Evolutionary conservation across 163 green algal genomes (phyloP).

Genomic region (Scenedesmus sp.): DNA sequence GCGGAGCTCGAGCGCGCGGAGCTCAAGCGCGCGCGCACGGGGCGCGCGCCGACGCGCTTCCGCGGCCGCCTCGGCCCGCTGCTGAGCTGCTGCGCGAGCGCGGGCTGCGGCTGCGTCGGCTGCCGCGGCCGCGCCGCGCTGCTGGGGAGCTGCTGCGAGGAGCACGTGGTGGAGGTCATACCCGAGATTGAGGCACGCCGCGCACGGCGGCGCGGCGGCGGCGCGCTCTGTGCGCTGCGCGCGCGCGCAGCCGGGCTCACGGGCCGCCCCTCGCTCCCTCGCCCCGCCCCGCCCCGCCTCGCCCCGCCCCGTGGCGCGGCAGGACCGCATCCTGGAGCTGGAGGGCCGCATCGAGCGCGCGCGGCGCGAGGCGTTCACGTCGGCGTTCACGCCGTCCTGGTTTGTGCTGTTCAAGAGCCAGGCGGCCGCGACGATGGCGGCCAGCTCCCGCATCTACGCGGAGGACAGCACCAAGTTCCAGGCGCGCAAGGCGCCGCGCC

Average conservation of each 20-base stretch:
- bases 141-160: background rate
- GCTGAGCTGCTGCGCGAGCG: background rate
- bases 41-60: background rate
- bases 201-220: no score
- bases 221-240: no score
- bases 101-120: background rate
- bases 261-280: background rate
- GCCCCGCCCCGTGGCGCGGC: background rate
- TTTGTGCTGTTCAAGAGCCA: constrained; percentile 71
- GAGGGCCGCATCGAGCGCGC: constrained; percentile 47
- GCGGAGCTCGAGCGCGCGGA: constrained; percentile 15
- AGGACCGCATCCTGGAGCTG: constrained; percentile 40
- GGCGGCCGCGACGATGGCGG: constrained; percentile 56
- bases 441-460: constrained; percentile 65
- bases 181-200: constrained; percentile 21
- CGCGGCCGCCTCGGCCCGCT: background rate
- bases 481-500: constrained; percentile 22
- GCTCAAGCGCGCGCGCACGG: constrained; percentile 11
- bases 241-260: background rate
- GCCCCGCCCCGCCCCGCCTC: no score
- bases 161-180: constrained; percentile 16
- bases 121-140: background rate
- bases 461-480: constrained; percentile 73
- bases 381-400: constrained; percentile 52
- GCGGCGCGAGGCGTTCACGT: constrained; percentile 22